Conservation (phyloP, 2,329 filamentous ascomycete genomes). For the Ilyonectria robusta region DNA sequence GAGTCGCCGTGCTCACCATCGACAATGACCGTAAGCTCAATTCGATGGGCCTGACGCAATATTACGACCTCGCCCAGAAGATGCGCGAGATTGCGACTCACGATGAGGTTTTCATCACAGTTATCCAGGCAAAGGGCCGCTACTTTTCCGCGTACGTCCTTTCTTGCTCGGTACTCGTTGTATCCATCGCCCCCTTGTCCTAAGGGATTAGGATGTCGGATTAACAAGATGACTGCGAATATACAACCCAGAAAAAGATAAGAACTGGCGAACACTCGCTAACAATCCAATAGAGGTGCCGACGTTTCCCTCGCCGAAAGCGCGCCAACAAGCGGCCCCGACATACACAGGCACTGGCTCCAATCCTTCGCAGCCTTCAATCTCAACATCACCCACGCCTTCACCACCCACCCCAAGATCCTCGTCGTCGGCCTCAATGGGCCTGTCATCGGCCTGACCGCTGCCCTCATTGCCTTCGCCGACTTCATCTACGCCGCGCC, state of each 20-base stretch:
- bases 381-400: slow-evolving; percentile 89
- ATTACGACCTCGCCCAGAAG: slow-evolving; percentile 81
- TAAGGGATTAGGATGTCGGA: neutral
- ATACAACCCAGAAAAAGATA: neutral
- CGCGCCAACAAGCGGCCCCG: slow-evolving; percentile 54
- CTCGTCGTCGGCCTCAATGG: slow-evolving; percentile 93
- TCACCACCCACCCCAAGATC: slow-evolving; percentile 95
- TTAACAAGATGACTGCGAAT: neutral
- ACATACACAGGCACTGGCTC: slow-evolving; percentile 70
- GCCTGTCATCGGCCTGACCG: slow-evolving; percentile 89
- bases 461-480: slow-evolving; percentile 84
- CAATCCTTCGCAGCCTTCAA: slow-evolving; percentile 85
- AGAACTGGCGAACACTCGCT: slow-evolving; percentile 5
- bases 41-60: slow-evolving; percentile 79
- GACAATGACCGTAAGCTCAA: slow-evolving; percentile 90
- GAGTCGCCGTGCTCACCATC: slow-evolving; percentile 83
- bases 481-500: slow-evolving; percentile 95
- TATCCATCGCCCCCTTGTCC: neutral
- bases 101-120: slow-evolving; percentile 86
- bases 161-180: neutral
- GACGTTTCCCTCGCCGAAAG: slow-evolving; percentile 75
- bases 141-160: slow-evolving; percentile 86
- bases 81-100: slow-evolving; percentile 84
- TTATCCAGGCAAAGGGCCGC: slow-evolving; percentile 86
- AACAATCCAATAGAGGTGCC: slow-evolving; percentile 74